These are phyloP conservation scores for Nicotiana rustica DNA, from an alignment of 305 asterid genomes.

Conservation along the genomic window DNA sequence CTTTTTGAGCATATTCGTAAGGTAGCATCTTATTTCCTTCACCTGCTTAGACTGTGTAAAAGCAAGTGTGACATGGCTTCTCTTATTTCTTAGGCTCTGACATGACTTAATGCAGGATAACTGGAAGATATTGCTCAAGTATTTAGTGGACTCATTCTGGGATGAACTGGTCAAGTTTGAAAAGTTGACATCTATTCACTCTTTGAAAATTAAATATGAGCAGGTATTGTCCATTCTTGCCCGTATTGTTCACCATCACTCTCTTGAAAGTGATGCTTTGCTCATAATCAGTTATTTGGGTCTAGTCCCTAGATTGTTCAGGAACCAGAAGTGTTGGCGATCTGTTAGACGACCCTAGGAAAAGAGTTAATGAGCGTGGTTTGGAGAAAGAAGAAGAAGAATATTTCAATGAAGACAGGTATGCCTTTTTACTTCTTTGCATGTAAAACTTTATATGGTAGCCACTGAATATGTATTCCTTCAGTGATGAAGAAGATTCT, in stretches of 20 bases:
- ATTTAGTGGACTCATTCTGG: constrained; percentile 91
- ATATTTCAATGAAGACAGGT: constrained; percentile 97
- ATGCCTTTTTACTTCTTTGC: constrained; percentile 40
- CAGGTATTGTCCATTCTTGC: constrained; percentile 64
- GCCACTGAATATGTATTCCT: constrained; percentile 38
- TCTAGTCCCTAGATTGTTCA: constrained; percentile 73
- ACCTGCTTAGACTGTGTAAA: constrained; percentile 19
- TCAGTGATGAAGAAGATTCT: constrained; percentile 97
- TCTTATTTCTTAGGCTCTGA: constrained; percentile 36
- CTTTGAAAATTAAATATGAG: constrained; percentile 88
- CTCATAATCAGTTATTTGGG: constrained; percentile 42
- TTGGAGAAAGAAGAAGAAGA: constrained; percentile 97
- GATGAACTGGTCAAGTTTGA: constrained; percentile 81
- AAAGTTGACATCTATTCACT: constrained; percentile 65
- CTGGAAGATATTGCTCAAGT: constrained; percentile 74
- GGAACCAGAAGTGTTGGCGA: constrained; percentile 58
- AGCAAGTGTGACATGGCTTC: background rate
- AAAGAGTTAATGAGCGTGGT: constrained; percentile 89
- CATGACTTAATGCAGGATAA: constrained; percentile 73
- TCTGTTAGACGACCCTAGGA: constrained; percentile 65
- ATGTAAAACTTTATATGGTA: constrained; percentile 22
- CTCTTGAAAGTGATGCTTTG: constrained; percentile 37
- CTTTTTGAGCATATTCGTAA: constrained; percentile 84
- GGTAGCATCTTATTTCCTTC: constrained; percentile 53
- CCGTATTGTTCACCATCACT: constrained; percentile 29